Evolutionary conservation across 345 rosid genomes (phyloP).

Genomic region (Arabis hirsuta): DNA sequence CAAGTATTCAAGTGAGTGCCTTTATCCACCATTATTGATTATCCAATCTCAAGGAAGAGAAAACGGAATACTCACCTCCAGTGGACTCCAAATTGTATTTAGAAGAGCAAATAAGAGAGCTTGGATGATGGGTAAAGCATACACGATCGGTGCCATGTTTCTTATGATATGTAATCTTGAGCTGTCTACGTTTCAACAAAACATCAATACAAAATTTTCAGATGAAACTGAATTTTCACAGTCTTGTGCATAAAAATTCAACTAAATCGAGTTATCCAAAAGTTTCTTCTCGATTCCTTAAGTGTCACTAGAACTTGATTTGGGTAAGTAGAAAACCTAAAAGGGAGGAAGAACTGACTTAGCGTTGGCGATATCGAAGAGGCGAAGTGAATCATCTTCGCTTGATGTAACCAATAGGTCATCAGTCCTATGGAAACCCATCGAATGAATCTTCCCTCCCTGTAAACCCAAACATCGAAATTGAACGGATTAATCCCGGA

Average conservation of each 20-base stretch:
- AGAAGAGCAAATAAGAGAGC: slow-evolving; percentile 93
- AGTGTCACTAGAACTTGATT: neutral
- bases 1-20: slow-evolving; percentile 4
- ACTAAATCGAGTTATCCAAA: neutral
- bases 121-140: slow-evolving; percentile 96
- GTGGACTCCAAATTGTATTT: slow-evolving; percentile 69
- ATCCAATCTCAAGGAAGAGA: slow-evolving; percentile 21
- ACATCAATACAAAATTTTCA: slow-evolving; percentile 22
- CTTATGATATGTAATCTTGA: slow-evolving; percentile 94
- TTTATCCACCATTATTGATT: slow-evolving; percentile 1
- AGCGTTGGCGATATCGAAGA: slow-evolving; percentile 87
- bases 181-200: slow-evolving; percentile 55
- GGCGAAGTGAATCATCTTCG: slow-evolving; percentile 94
- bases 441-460: slow-evolving; percentile 86
- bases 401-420: slow-evolving; percentile 89
- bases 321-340: slow-evolving; percentile 24
- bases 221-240: neutral
- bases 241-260: neutral
- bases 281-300: neutral
- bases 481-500: neutral
- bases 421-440: slow-evolving; percentile 93
- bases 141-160: slow-evolving; percentile 92
- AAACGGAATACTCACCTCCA: slow-evolving; percentile 61
- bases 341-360: slow-evolving; percentile 56
- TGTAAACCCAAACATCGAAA: slow-evolving; percentile 31